phyloP scores from a whole-genome alignment of 2,329 filamentous ascomycete genomes.

The Elsinoe batatas region DNA sequence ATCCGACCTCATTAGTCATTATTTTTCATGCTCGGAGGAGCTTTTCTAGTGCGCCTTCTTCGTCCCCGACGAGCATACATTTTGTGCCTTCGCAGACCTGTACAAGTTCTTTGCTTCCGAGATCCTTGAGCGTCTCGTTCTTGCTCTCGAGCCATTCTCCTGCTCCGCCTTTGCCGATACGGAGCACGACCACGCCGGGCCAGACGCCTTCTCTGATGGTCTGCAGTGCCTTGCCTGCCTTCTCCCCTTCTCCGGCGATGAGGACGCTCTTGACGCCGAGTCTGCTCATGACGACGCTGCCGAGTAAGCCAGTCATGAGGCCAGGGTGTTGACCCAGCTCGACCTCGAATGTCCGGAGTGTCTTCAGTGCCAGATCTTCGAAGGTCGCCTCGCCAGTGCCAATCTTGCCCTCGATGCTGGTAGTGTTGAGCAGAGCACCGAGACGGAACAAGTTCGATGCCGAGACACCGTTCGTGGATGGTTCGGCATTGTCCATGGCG shows the following conservation, averaged over 20 bases:
- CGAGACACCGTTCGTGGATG: constrained; percentile 81
- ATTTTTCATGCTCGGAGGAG: constrained; percentile 3
- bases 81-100: constrained; percentile 38
- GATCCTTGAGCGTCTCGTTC: constrained; percentile 37
- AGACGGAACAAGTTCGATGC: constrained; percentile 80
- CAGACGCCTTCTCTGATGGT: constrained; percentile 31
- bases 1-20: constrained; percentile 6
- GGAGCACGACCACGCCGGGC: constrained; percentile 29
- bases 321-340: constrained; percentile 91
- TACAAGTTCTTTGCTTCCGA: constrained; percentile 35
- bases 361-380: constrained; percentile 60
- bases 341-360: constrained; percentile 75
- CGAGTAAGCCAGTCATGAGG: constrained; percentile 74
- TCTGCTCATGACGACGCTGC: constrained; percentile 62
- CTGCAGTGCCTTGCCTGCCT: constrained; percentile 32
- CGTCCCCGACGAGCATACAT: constrained; percentile 24
- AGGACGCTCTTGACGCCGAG: constrained; percentile 57
- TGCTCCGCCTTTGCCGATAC: constrained; percentile 28
- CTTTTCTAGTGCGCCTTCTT: constrained; percentile 14
- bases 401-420: neutral
- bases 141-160: constrained; percentile 41
- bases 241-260: constrained; percentile 40
- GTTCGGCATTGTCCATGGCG: constrained; percentile 86
- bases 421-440: constrained; percentile 48
- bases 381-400: neutral